A percentile compares a stretch with the other conserved stretches of the same genome.
Conservation (phyloP, 768 basidiomycete species). For the Russula foetens region DNA sequence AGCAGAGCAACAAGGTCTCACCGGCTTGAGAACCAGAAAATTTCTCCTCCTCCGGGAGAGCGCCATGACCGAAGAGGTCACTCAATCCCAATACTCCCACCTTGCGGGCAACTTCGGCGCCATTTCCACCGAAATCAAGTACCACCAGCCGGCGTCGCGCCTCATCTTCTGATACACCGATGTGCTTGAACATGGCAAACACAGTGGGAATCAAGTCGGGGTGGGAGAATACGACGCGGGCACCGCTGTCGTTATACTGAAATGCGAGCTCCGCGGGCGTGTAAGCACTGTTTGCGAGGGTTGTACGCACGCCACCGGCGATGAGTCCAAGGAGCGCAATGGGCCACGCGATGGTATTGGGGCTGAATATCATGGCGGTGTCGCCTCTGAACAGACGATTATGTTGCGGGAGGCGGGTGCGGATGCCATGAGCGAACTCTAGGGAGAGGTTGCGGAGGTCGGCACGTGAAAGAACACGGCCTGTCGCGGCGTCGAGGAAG, state of each 20-base stretch:
- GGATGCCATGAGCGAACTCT: conserved; percentile 51
- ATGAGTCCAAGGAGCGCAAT: conserved; percentile 38
- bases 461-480: conserved; percentile 45
- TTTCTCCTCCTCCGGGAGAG: conserved; percentile 43
- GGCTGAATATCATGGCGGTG: conserved; percentile 57
- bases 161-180: conserved; percentile 40
- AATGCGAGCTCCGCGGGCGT: conserved; percentile 58
- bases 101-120: conserved; percentile 19
- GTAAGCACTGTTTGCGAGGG: conserved; percentile 69
- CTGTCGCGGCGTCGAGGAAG: conserved; percentile 59
- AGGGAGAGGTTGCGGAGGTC: conserved; percentile 47
- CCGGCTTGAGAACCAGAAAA: conserved; percentile 43
- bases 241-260: conserved; percentile 63
- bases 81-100: conserved; percentile 34
- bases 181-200: conserved; percentile 44
- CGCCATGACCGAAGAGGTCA: conserved; percentile 40
- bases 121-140: conserved; percentile 27
- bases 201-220: conserved; percentile 53
- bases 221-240: conserved; percentile 53
- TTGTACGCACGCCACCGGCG: conserved; percentile 60
- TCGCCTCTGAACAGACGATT: conserved; percentile 40
- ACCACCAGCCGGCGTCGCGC: conserved; percentile 50
- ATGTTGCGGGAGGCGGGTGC: conserved; percentile 23
- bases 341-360: conserved; percentile 55
- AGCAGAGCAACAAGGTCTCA: conserved; percentile 60